Percentiles rank a stretch among this genome's conserved stretches.
phyloP scores from a whole-genome alignment of 2,329 filamentous ascomycete genomes.

The Stemphylium lycopersici region DNA sequence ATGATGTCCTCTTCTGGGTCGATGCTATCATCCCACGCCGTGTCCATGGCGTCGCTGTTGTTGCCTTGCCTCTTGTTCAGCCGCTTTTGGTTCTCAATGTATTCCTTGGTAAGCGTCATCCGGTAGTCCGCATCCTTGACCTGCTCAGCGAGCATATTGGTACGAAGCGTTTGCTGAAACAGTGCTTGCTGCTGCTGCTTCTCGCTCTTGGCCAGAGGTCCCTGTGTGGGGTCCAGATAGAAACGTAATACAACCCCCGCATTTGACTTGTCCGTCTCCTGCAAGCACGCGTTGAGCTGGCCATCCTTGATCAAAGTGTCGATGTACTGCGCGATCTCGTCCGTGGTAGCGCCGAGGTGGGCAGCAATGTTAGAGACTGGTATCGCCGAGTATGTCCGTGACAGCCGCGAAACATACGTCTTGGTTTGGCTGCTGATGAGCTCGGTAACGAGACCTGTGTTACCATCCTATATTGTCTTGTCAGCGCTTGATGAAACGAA shows the following conservation, averaged over 20 bases:
- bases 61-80: constrained; percentile 51
- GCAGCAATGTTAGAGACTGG: constrained; percentile 61
- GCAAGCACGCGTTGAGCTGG: constrained; percentile 59
- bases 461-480: constrained; percentile 64
- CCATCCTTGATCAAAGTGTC: constrained; percentile 59
- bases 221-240: constrained; percentile 47
- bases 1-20: constrained; percentile 50
- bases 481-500: constrained; percentile 27
- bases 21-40: constrained; percentile 41
- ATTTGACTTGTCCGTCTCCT: constrained; percentile 49
- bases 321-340: constrained; percentile 61
- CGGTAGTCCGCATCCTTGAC: constrained; percentile 62
- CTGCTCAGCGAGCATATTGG: constrained; percentile 58
- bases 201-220: constrained; percentile 48
- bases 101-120: constrained; percentile 64
- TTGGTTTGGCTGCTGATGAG: constrained; percentile 74
- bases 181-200: constrained; percentile 54
- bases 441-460: constrained; percentile 71
- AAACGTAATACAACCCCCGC: constrained; percentile 61
- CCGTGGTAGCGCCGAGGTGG: constrained; percentile 57
- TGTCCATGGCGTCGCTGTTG: constrained; percentile 45
- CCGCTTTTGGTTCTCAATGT: constrained; percentile 60
- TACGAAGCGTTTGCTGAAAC: constrained; percentile 56
- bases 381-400: constrained; percentile 71
- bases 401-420: constrained; percentile 76